A percentile compares a stretch with the other conserved stretches of the same genome.
These are phyloP conservation scores for Exserohilum rostratum DNA, from an alignment of 2,329 filamentous ascomycete species.

Conservation along the genomic window DNA sequence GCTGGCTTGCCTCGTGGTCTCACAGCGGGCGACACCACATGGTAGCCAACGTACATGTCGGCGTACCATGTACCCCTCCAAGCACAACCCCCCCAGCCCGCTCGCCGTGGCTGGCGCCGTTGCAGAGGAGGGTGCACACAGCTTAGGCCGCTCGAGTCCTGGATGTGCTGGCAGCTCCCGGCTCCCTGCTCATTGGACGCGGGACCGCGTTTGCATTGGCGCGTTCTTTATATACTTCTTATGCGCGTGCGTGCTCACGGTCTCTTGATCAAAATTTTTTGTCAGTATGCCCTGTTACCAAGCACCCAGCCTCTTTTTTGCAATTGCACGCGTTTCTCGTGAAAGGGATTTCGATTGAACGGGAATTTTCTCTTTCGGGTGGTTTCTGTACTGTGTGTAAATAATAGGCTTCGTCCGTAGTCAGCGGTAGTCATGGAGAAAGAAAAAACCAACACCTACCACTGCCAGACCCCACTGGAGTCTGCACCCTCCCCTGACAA, in stretches of 20 bases:
- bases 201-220: conserved; percentile 28
- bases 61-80: too few relatives aligned
- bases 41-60: conserved; percentile 15
- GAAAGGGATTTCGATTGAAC: conserved; percentile 31
- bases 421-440: conserved; percentile 37
- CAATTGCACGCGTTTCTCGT: conserved; percentile 24
- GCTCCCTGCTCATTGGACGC: conserved; percentile 39
- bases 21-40: conserved; percentile 22
- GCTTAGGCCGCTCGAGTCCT: conserved; percentile 39
- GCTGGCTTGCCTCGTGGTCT: conserved; percentile 22
- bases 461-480: conserved; percentile 40
- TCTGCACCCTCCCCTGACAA: conserved; percentile 35
- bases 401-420: conserved; percentile 26
- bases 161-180: conserved; percentile 43
- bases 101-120: conserved; percentile 31
- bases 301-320: conserved; percentile 34
- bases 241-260: conserved; percentile 44
- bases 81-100: conserved; percentile 30
- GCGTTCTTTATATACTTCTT: conserved; percentile 44
- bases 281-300: conserved; percentile 49
- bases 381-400: conserved; percentile 20
- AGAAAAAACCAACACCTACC: conserved; percentile 36
- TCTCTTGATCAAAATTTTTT: conserved; percentile 38
- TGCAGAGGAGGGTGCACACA: conserved; percentile 39
- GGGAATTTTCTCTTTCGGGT: background rate